Evolutionary conservation across 495 filamentous ascomycete genomes (phyloP), one percentile per base, ranked within the genome.

Genomic region (Xylaria longipes): DNA sequence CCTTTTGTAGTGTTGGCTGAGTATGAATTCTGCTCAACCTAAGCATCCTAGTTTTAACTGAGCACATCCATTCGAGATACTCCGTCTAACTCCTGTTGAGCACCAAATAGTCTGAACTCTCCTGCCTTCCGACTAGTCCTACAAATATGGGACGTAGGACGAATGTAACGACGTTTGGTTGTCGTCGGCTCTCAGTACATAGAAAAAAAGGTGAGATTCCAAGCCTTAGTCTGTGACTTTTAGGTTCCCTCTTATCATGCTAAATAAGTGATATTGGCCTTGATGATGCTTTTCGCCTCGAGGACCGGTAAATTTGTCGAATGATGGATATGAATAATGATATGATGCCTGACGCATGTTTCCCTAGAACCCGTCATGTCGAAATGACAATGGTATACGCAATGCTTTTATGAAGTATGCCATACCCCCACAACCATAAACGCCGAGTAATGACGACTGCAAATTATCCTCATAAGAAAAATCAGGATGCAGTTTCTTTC

Each of bases 321-420:
- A 63, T 29, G 31, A 63, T 46, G 45, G 46, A 70, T 70, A 48
- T 62, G n/a, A 63, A 61, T 27, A 25, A 70, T 27, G 68, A 62
- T 35, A 54, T 62, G n/a, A 64, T 54, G 58, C 68, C 45, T 45
- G 46, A 29, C 7, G 52, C 27, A 52, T 31, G 15, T 48, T 37
- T 61, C 33, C 45, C 60, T 56, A 15, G 15, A 45, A 17, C 58
- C 58, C 60, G 46, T 64, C 22, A 64, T 70, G 58, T 64, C 69
- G 61, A 65, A 71, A 58, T 60, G 41, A 71, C 37, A 31, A 68
- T 52, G 64, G 45, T 72, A 72, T 66, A 68, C 68, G 41, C 70
- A 45, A 68, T 72, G 57, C 64, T 68, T 72, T 65, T 9, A 52
- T 25, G 45, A 71, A 66, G 17, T 35, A 68, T 50, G 9, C n/a